Evolutionary conservation across 2,329 filamentous ascomycete genomes (phyloP).

Genomic region (Penicillium paneum): DNA sequence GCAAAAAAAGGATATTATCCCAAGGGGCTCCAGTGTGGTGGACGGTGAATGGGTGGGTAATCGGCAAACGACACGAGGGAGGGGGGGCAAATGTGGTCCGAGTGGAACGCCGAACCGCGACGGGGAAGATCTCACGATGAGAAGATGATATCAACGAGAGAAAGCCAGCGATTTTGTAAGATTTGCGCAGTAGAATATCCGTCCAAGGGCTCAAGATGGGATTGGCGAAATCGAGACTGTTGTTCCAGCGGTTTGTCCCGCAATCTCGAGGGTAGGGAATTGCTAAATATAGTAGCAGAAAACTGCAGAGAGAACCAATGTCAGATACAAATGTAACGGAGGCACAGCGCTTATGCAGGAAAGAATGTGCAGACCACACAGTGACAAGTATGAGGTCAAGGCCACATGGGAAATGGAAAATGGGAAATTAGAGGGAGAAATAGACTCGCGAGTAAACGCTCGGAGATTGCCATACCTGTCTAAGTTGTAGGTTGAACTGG

Average conservation of each 20-base stretch:
- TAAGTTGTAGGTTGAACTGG: constrained; percentile 6
- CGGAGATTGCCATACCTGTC: constrained; percentile 24
- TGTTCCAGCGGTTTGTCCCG: constrained; percentile 24
- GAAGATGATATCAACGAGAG: constrained; percentile 1
- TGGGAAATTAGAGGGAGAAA: background rate
- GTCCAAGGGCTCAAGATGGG: constrained; percentile 1
- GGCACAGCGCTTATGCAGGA: constrained; percentile 20
- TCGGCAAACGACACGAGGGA: constrained; percentile 9
- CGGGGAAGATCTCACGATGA: constrained; percentile 10
- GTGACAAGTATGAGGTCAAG: constrained; percentile 1
- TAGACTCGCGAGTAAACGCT: constrained; percentile 5
- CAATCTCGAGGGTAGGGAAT: constrained; percentile 21
- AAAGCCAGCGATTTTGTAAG: background rate
- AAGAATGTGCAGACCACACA: constrained; percentile 2
- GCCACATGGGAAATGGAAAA: background rate
- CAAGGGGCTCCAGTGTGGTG: constrained; percentile 1
- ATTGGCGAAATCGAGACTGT: constrained; percentile 12
- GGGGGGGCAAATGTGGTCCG: constrained; percentile 11
- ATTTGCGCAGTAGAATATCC: background rate
- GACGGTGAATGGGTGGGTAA: constrained; percentile 6
- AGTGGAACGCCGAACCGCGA: constrained; percentile 11
- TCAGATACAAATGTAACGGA: constrained; percentile 26
- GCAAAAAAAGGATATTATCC: background rate
- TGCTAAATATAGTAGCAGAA: constrained; percentile 42
- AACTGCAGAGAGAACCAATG: constrained; percentile 24